phyloP scores from a whole-genome alignment of 768 basidiomycete species.

The Trichaptum fuscoviolaceum region DNA sequence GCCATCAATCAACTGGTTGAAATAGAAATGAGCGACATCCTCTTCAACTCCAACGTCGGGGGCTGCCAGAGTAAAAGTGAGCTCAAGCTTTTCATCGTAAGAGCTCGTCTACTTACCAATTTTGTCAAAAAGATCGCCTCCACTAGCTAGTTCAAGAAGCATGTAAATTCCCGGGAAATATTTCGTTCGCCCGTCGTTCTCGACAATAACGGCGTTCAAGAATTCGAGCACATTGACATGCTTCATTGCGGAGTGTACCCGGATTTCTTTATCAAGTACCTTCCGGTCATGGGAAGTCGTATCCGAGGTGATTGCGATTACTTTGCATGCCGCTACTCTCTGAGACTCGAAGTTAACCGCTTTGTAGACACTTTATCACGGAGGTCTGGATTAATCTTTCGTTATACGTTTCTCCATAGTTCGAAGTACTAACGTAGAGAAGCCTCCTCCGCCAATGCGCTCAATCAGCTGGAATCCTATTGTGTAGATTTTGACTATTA shows the following conservation, averaged over 20 bases:
- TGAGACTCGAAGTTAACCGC: conserved; percentile 67
- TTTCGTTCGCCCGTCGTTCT: conserved; percentile 32
- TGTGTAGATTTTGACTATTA: not conserved
- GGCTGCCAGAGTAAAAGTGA: conserved; percentile 38
- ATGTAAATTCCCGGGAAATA: conserved; percentile 88
- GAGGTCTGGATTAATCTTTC: conserved; percentile 3
- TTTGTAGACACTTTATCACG: conserved; percentile 64
- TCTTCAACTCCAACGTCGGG: conserved; percentile 87
- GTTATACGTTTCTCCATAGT: not conserved
- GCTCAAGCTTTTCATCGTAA: not conserved
- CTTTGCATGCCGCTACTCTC: conserved; percentile 82
- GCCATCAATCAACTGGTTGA: conserved; percentile 78
- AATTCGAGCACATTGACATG: conserved; percentile 82
- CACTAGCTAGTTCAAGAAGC: conserved; percentile 85
- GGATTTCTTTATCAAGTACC: conserved; percentile 85
- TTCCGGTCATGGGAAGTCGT: conserved; percentile 71
- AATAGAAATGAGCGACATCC: conserved; percentile 87
- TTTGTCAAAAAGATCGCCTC: conserved; percentile 97
- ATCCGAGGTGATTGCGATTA: conserved; percentile 57
- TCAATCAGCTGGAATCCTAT: conserved; percentile 67
- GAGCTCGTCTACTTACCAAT: conserved; percentile 60
- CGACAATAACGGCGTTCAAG: conserved; percentile 70
- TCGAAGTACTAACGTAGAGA: conserved; percentile 60
- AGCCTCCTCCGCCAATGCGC: conserved; percentile 83
- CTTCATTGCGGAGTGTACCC: conserved; percentile 76